These are phyloP conservation scores for Dendrobium huoshanense DNA, from an alignment of 106 monocot genomes.

Conservation along the genomic window DNA sequence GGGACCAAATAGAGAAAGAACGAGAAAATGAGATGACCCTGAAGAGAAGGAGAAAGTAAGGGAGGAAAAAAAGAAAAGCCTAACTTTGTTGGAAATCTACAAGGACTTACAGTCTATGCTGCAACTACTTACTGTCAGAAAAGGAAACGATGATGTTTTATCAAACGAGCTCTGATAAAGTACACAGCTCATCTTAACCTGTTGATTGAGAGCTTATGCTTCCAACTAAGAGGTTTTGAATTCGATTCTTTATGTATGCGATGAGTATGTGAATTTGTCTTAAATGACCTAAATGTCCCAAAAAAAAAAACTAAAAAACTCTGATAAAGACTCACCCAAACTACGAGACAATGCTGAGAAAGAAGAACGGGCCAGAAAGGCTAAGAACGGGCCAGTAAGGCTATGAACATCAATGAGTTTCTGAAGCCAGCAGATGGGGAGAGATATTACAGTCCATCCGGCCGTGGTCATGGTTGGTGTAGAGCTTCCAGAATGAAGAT, in stretches of 20 bases:
- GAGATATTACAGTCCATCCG: constrained; percentile 16
- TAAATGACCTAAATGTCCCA: no score
- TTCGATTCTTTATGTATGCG: no score
- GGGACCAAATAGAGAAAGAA: no score
- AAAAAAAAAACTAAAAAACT: constrained; percentile 15
- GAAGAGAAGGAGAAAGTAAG: constrained; percentile 43
- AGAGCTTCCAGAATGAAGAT: no score
- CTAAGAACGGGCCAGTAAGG: constrained; percentile 12
- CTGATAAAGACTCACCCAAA: constrained; percentile 30
- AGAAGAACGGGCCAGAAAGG: constrained; percentile 44
- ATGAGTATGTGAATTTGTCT: no score
- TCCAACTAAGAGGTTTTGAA: no score
- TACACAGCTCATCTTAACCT: background rate
- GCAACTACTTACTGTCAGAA: constrained; percentile 24
- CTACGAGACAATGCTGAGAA: constrained; percentile 34
- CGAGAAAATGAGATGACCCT: background rate
- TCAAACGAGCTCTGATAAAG: constrained; percentile 18
- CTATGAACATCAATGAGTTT: constrained; percentile 43
- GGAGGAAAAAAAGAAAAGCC: constrained; percentile 42
- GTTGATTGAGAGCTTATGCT: background rate
- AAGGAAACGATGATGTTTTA: constrained; percentile 27
- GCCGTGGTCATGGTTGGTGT: constrained; percentile 25
- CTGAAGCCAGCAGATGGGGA: constrained; percentile 49
- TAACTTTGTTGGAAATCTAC: constrained; percentile 27
- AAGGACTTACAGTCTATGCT: constrained; percentile 33